phyloP scores from a whole-genome alignment of 257 asterid species.

The Nicotiana tabacum region DNA sequence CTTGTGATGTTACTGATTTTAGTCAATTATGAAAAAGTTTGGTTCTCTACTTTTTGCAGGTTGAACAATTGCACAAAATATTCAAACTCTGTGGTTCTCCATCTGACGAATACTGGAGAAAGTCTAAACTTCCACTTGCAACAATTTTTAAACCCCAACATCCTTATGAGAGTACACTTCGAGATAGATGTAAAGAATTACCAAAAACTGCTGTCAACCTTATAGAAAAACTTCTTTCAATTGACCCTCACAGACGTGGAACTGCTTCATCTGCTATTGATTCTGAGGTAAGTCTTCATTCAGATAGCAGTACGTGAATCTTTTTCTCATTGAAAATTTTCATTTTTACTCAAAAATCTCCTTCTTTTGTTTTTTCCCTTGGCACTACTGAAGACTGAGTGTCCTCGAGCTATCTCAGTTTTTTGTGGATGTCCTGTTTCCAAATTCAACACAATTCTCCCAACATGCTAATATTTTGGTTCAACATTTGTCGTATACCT shows the following conservation, averaged over 20 bases:
- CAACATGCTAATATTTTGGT: not conserved
- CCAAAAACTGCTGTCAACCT: constrained; percentile 72
- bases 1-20: too few species aligned
- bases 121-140: constrained; percentile 67
- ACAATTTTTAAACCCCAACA: constrained; percentile 86
- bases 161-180: constrained; percentile 65
- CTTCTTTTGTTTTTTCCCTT: constrained; percentile 35
- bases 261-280: constrained; percentile 62
- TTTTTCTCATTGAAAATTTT: not conserved
- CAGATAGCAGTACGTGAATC: not conserved
- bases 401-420: not conserved
- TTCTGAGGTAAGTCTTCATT: constrained; percentile 43
- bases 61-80: constrained; percentile 90
- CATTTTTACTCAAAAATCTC: constrained; percentile 14
- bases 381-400: not conserved
- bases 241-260: constrained; percentile 72
- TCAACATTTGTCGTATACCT: constrained; percentile 15
- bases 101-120: constrained; percentile 72
- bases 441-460: not conserved
- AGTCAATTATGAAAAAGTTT: not conserved
- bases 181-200: constrained; percentile 75
- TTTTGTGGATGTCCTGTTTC: not conserved
- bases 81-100: constrained; percentile 92
- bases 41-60: constrained; percentile 34
- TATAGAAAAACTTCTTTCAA: constrained; percentile 56